phyloP scores from a whole-genome alignment of 495 filamentous ascomycete species.

The Tuber indicum region DNA sequence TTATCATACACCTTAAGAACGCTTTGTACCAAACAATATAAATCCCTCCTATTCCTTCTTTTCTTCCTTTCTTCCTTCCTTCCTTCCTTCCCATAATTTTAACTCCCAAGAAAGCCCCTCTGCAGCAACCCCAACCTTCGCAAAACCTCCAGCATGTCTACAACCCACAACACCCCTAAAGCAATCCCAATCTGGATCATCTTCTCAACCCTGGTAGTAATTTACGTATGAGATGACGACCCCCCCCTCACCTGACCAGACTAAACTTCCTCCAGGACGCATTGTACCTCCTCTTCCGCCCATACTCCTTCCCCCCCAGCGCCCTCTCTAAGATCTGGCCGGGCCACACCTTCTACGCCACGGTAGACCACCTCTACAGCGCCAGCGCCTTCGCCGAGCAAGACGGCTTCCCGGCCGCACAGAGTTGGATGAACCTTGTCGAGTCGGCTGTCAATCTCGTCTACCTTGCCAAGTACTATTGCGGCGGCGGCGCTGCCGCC shows the following conservation, averaged over 20 bases:
- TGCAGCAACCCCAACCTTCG: not conserved
- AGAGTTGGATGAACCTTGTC: slow-evolving; percentile 63
- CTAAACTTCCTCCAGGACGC: slow-evolving; percentile 59
- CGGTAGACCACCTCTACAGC: slow-evolving; percentile 78
- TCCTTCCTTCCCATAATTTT: not conserved
- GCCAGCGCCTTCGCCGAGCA: slow-evolving; percentile 63
- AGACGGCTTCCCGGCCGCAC: slow-evolving; percentile 76
- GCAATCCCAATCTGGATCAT: slow-evolving; percentile 21
- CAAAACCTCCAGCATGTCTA: not conserved
- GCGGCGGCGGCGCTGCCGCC: slow-evolving; percentile 48
- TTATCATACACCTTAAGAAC: not conserved
- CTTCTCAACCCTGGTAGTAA: slow-evolving; percentile 21
- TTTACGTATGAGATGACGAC: slow-evolving; percentile 16
- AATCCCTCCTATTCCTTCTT: not conserved
- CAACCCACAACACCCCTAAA: slow-evolving; percentile 19
- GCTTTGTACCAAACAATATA: not conserved
- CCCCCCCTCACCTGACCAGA: not conserved
- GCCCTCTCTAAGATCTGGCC: slow-evolving; percentile 66
- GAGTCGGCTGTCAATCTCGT: slow-evolving; percentile 65
- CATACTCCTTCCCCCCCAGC: slow-evolving; percentile 76
- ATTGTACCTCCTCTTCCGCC: slow-evolving; percentile 72
- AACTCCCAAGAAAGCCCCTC: not conserved
- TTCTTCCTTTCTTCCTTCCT: not conserved
- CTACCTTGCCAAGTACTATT: slow-evolving; percentile 59
- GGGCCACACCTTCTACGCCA: slow-evolving; percentile 76